Conservation (phyloP, 148 eudicot species). For the Tetragonia tetragonoides region DNA sequence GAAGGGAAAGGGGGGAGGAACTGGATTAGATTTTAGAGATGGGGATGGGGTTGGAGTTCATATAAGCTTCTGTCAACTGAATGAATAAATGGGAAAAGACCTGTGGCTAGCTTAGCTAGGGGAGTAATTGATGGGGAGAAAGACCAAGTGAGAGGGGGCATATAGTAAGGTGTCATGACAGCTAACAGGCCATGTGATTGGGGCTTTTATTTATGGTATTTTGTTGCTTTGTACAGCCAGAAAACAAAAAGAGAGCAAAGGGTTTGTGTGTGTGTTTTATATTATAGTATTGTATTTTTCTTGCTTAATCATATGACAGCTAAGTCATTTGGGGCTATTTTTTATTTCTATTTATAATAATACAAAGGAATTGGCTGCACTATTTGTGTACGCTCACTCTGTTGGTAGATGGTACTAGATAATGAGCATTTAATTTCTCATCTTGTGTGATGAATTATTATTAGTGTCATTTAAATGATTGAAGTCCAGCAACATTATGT, state of each 20-base stretch:
- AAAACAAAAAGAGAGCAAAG: constrained; percentile 3
- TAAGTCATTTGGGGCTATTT: background rate
- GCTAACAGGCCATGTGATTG: constrained; percentile 31
- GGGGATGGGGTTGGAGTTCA: background rate
- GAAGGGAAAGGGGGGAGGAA: background rate
- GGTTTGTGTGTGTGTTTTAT: background rate
- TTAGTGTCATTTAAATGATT: constrained; percentile 11
- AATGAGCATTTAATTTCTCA: constrained; percentile 4
- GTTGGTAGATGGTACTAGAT: constrained; percentile 17
- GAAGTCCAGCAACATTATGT: background rate
- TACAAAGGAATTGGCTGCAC: constrained; percentile 18
- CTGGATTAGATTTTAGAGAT: background rate
- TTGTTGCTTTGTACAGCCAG: constrained; percentile 22
- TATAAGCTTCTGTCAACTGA: background rate
- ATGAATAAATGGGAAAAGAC: background rate
- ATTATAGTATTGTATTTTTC: background rate
- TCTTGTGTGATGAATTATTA: background rate
- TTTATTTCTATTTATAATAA: background rate
- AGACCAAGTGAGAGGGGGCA: constrained; percentile 22
- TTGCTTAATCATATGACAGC: constrained; percentile 7
- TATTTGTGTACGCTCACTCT: background rate
- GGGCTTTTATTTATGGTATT: background rate
- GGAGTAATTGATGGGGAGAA: constrained; percentile 18
- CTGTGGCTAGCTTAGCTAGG: background rate
- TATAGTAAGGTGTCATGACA: constrained; percentile 20